These are phyloP conservation scores for Colletotrichum costaricense DNA, from an alignment of 2,329 filamentous ascomycete genomes.

Conservation along the genomic window DNA sequence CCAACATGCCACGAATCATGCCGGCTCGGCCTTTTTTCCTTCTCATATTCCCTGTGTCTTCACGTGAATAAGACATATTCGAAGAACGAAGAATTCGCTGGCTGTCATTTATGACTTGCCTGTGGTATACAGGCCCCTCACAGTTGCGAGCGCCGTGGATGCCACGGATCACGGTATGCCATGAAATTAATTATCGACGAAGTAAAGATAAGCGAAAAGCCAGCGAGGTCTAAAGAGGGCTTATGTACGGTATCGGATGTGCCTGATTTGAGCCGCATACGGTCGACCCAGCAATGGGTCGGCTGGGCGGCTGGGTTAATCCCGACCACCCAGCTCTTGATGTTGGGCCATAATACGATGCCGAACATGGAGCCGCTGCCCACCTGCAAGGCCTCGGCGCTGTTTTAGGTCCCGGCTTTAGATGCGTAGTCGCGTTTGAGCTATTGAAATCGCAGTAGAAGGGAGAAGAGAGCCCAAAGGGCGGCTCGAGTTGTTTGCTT, in stretches of 20 bases:
- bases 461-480: not conserved
- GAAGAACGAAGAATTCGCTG: no score
- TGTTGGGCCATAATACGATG: not conserved
- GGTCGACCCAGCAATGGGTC: conserved; percentile 4
- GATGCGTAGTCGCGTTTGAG: conserved; percentile 40
- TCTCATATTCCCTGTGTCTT: not conserved
- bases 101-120: no score
- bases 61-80: no score
- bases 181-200: no score
- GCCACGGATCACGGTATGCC: not conserved
- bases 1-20: no score
- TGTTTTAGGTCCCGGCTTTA: conserved; percentile 43
- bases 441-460: conserved; percentile 42
- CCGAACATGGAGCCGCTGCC: not conserved
- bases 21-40: not conserved
- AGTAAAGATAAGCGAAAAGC: no score
- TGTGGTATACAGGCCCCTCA: no score
- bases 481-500: not conserved
- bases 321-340: conserved; percentile 41
- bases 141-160: no score
- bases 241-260: not conserved
- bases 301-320: conserved; percentile 34
- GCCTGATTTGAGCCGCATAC: not conserved
- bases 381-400: not conserved
- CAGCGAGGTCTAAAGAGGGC: no score